phyloP scores from a whole-genome alignment of 345 rosid genomes.

The Lagerstroemia speciosa region DNA sequence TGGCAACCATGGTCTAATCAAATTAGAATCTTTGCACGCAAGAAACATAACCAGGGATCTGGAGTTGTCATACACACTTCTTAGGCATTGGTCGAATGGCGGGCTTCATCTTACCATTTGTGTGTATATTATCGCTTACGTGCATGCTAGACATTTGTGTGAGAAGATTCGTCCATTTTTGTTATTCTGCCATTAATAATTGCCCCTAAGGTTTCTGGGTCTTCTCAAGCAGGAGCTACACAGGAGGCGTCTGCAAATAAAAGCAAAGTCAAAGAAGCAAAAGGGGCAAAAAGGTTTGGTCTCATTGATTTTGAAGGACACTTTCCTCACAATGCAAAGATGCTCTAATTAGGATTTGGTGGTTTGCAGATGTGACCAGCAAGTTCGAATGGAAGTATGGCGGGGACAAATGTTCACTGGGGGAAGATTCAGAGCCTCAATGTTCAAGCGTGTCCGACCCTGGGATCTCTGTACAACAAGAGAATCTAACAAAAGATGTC shows the following conservation, averaged over 20 bases:
- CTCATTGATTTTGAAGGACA: background rate
- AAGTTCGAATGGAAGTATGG: background rate
- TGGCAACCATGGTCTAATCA: no score
- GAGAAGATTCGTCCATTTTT: background rate
- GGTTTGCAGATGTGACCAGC: background rate
- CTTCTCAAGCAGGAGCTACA: constrained; percentile 16
- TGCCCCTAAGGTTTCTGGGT: background rate
- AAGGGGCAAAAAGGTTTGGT: constrained; percentile 2
- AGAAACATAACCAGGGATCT: background rate
- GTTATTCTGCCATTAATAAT: background rate
- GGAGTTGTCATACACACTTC: background rate
- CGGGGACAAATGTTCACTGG: background rate
- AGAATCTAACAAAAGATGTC: background rate
- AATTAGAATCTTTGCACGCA: background rate
- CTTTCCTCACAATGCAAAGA: background rate
- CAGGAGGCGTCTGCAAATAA: constrained; percentile 15
- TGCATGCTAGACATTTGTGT: background rate
- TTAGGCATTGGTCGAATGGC: background rate
- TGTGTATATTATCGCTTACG: no score
- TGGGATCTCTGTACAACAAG: background rate
- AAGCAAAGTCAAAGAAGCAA: constrained; percentile 14
- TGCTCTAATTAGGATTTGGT: background rate
- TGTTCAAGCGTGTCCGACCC: background rate
- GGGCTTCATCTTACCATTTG: background rate
- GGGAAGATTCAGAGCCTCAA: background rate